phyloP scores from a whole-genome alignment of 129 eudicot genomes.

The Artemisia argyi region DNA sequence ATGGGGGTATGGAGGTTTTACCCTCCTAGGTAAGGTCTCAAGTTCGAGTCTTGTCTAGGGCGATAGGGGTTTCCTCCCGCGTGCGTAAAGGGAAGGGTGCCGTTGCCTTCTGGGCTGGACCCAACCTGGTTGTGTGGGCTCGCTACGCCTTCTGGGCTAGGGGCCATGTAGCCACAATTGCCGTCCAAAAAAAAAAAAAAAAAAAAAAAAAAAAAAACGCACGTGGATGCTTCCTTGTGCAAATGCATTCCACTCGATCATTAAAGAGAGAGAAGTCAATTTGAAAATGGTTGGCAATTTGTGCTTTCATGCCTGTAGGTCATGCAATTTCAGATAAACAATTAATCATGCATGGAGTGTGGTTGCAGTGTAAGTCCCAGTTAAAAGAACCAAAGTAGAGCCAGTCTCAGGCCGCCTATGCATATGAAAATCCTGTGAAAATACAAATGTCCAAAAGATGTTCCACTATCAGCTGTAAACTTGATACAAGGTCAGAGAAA shows the following conservation, averaged over 20 bases:
- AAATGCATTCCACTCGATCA: background rate
- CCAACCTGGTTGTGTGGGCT: too few relatives aligned
- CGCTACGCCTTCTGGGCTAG: too few relatives aligned
- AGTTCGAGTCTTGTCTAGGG: too few relatives aligned
- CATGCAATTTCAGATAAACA: constrained; percentile 20
- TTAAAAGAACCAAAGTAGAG: constrained; percentile 38
- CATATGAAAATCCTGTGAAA: constrained; percentile 68
- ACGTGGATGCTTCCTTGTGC: background rate
- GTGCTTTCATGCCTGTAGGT: constrained; percentile 15
- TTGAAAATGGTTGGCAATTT: constrained; percentile 8
- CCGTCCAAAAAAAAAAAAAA: too few relatives aligned
- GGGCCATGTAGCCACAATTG: too few relatives aligned
- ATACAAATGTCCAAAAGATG: constrained; percentile 72
- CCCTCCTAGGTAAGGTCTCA: too few relatives aligned
- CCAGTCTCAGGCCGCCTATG: constrained; percentile 40
- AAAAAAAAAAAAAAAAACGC: too few relatives aligned
- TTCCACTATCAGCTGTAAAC: constrained; percentile 91
- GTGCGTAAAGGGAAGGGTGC: too few relatives aligned
- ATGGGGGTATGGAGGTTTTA: too few relatives aligned
- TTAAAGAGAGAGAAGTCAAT: background rate
- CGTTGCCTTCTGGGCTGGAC: too few relatives aligned
- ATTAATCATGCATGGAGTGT: constrained; percentile 24
- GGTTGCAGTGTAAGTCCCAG: constrained; percentile 29
- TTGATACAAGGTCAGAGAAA: constrained; percentile 98
- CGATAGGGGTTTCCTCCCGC: too few relatives aligned